These are phyloP conservation scores for Debaryomyces castellii DNA, from an alignment of 805 yeast genomes.

Conservation along the genomic window DNA sequence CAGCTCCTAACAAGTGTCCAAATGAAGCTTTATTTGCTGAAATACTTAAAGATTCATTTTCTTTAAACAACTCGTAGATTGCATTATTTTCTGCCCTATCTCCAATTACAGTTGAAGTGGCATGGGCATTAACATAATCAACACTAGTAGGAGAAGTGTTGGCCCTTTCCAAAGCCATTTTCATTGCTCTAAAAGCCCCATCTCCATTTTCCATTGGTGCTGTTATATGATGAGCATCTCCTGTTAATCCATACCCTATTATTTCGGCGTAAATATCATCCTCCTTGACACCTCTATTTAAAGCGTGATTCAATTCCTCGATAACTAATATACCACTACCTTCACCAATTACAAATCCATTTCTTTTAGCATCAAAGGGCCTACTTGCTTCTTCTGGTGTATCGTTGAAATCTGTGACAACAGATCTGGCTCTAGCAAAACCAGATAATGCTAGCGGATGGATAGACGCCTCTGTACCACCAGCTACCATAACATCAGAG, in stretches of 20 bases:
- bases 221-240: slow-evolving; percentile 92
- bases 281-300: slow-evolving; percentile 51
- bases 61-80: slow-evolving; percentile 50
- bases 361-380: slow-evolving; percentile 79
- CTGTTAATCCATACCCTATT: slow-evolving; percentile 84
- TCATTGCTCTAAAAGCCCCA: slow-evolving; percentile 86
- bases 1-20: slow-evolving; percentile 94
- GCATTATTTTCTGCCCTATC: slow-evolving; percentile 87
- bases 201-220: slow-evolving; percentile 81
- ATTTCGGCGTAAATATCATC: slow-evolving; percentile 73
- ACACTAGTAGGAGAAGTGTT: slow-evolving; percentile 48
- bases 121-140: slow-evolving; percentile 92
- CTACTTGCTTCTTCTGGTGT: slow-evolving; percentile 68
- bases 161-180: slow-evolving; percentile 61
- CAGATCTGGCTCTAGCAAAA: slow-evolving; percentile 83
- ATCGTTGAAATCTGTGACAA: slow-evolving; percentile 63
- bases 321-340: slow-evolving; percentile 83
- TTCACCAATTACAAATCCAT: slow-evolving; percentile 91
- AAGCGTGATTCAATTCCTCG: slow-evolving; percentile 78
- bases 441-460: slow-evolving; percentile 90
- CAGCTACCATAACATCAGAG: slow-evolving; percentile 86
- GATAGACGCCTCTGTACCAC: slow-evolving; percentile 87
- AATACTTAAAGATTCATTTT: slow-evolving; percentile 44
- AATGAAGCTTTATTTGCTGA: slow-evolving; percentile 89
- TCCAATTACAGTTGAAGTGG: slow-evolving; percentile 89